These are phyloP conservation scores for Logfia minima DNA, from an alignment of 129 eudicot species.

Conservation along the genomic window DNA sequence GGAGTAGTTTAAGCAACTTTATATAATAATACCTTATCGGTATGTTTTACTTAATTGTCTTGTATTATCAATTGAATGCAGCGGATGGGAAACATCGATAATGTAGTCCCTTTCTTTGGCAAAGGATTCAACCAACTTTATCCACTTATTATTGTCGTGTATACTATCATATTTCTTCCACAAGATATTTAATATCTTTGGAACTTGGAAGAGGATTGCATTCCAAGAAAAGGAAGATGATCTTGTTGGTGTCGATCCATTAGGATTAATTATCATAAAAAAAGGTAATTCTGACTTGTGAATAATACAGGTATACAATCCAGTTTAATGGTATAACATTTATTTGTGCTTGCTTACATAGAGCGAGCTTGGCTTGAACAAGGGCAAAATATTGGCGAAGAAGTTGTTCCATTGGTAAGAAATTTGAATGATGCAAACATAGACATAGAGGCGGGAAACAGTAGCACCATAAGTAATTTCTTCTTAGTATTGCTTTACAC, in stretches of 20 bases:
- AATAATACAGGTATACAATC: not conserved
- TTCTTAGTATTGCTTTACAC: not conserved
- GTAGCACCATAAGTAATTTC: slow-evolving; percentile 40
- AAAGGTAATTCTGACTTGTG: slow-evolving; percentile 44
- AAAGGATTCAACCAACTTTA: slow-evolving; percentile 79
- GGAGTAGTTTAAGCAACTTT: not conserved
- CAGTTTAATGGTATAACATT: slow-evolving; percentile 15
- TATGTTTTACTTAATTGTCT: not conserved
- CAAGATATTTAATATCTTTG: slow-evolving; percentile 56
- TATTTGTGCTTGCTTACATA: slow-evolving; percentile 17
- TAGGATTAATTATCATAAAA: slow-evolving; percentile 74
- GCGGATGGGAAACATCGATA: slow-evolving; percentile 95
- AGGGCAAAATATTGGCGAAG: slow-evolving; percentile 91
- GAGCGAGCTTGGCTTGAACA: slow-evolving; percentile 90
- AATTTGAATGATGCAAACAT: slow-evolving; percentile 47
- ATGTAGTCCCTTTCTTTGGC: slow-evolving; percentile 95
- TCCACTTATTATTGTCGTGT: slow-evolving; percentile 93
- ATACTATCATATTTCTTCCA: slow-evolving; percentile 87
- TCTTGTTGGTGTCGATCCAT: slow-evolving; percentile 79
- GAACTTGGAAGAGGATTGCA: slow-evolving; percentile 67
- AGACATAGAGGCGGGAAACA: slow-evolving; percentile 59
- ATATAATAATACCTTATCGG: not conserved
- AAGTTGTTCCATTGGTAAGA: slow-evolving; percentile 71
- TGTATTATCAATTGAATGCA: slow-evolving; percentile 33
- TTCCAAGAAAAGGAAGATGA: slow-evolving; percentile 71